Percentiles rank a stretch among this genome's conserved stretches.
Conservation (phyloP, 2,329 filamentous ascomycete genomes). For the Scytalidium sp. region DNA sequence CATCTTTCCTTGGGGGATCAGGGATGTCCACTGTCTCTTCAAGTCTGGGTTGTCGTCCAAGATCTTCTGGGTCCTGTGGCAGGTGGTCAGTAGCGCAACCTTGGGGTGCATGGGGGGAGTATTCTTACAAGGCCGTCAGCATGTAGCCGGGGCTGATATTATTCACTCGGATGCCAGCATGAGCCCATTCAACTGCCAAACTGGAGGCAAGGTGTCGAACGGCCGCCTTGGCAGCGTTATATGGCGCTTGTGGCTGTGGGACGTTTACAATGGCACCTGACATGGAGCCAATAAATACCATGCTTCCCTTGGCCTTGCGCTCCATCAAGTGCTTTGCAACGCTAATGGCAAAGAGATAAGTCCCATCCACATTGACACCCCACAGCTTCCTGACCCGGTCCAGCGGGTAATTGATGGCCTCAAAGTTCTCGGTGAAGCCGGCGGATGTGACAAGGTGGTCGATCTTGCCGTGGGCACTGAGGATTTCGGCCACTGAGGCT, state of each 20-base stretch:
- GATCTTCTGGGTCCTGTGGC: conserved; percentile 80
- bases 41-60: conserved; percentile 90
- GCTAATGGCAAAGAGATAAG: conserved; percentile 81
- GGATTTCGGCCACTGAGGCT: conserved; percentile 65
- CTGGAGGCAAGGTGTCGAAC: conserved; percentile 84
- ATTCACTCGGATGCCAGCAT: conserved; percentile 85
- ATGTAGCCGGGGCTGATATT: conserved; percentile 96
- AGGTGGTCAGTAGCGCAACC: conserved; percentile 11
- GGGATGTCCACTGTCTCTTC: conserved; percentile 83
- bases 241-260: conserved; percentile 88
- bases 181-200: conserved; percentile 91
- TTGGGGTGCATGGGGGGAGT: background rate
- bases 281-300: conserved; percentile 96
- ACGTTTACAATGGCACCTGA: conserved; percentile 91
- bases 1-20: conserved; percentile 94
- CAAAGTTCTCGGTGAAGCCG: conserved; percentile 94
- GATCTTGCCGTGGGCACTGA: conserved; percentile 73
- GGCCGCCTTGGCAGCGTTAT: conserved; percentile 91
- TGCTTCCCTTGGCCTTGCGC: conserved; percentile 73
- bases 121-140: conserved; percentile 80
- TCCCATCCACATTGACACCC: conserved; percentile 91
- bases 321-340: conserved; percentile 89
- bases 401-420: conserved; percentile 85
- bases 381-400: conserved; percentile 91
- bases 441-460: conserved; percentile 94